phyloP scores from a whole-genome alignment of 768 basidiomycete genomes.

The Suillus ampliporus region DNA sequence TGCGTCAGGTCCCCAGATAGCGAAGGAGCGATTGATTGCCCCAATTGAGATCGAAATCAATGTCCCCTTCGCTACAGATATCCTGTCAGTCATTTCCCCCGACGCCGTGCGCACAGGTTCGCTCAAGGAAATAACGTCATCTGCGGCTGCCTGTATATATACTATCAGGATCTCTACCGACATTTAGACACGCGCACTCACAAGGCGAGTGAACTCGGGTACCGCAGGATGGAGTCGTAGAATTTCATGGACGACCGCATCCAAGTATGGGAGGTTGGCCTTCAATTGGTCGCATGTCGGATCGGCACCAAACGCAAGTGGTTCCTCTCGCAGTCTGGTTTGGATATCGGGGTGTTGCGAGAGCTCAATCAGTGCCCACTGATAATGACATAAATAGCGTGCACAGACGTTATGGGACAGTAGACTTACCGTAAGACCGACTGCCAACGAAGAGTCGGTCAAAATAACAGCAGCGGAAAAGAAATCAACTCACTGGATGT shows the following conservation, averaged over 20 bases:
- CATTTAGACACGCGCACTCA: conserved; percentile 8
- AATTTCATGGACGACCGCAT: conserved; percentile 52
- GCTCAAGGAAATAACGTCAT: conserved; percentile 65
- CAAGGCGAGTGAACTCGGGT: conserved; percentile 20
- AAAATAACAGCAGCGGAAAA: neutral
- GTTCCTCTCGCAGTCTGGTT: conserved; percentile 53
- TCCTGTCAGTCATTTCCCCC: conserved; percentile 43
- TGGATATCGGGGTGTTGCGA: conserved; percentile 51
- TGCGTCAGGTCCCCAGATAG: conserved; percentile 66
- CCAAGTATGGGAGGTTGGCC: conserved; percentile 56
- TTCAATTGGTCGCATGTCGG: conserved; percentile 60
- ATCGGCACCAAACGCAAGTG: conserved; percentile 47
- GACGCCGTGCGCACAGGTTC: conserved; percentile 49
- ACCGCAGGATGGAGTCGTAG: conserved; percentile 50
- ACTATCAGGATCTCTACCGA: neutral
- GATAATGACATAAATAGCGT: neutral
- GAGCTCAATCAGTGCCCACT: conserved; percentile 69
- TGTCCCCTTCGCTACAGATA: conserved; percentile 56
- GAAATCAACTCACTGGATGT: conserved; percentile 20
- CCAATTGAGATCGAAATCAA: conserved; percentile 48
- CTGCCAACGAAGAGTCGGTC: conserved; percentile 7
- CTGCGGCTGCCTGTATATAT: conserved; percentile 47
- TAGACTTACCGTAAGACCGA: conserved; percentile 19
- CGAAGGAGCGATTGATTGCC: conserved; percentile 54
- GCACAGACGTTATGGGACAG: neutral